These are phyloP conservation scores for Penicillium crustosum DNA, from an alignment of 2,329 filamentous ascomycete species.

Conservation along the genomic window DNA sequence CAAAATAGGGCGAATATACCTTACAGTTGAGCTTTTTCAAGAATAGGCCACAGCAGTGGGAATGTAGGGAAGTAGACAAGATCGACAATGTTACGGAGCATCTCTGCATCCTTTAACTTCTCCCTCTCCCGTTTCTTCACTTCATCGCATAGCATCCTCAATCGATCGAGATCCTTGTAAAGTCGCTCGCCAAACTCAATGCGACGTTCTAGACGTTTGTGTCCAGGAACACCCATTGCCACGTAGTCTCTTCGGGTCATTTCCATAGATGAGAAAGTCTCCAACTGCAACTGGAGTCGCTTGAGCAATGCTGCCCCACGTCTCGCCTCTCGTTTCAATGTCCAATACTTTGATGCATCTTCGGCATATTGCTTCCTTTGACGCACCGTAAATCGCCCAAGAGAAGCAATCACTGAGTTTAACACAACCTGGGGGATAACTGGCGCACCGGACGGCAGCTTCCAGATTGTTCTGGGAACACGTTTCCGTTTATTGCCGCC, in stretches of 20 bases:
- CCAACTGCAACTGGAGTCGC: slow-evolving; percentile 88
- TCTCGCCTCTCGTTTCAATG: slow-evolving; percentile 87
- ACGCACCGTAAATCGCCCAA: slow-evolving; percentile 77
- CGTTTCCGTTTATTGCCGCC: slow-evolving; percentile 61
- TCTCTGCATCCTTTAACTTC: slow-evolving; percentile 73
- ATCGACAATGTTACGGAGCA: slow-evolving; percentile 78
- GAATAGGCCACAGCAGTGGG: slow-evolving; percentile 70
- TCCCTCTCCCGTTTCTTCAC: slow-evolving; percentile 73
- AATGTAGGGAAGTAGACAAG: slow-evolving; percentile 88
- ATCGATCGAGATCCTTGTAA: slow-evolving; percentile 67
- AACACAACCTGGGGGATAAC: slow-evolving; percentile 89
- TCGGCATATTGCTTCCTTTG: slow-evolving; percentile 91
- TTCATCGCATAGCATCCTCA: slow-evolving; percentile 68
- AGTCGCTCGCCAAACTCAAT: slow-evolving; percentile 79
- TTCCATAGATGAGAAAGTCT: slow-evolving; percentile 96
- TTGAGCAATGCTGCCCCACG: slow-evolving; percentile 90
- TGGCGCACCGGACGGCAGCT: slow-evolving; percentile 88
- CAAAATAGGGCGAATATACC: slow-evolving; percentile 40
- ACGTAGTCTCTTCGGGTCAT: slow-evolving; percentile 92
- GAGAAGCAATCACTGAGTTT: slow-evolving; percentile 77
- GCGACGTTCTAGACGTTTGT: slow-evolving; percentile 72
- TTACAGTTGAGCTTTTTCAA: slow-evolving; percentile 79
- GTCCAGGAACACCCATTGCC: slow-evolving; percentile 86
- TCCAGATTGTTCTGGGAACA: slow-evolving; percentile 73
- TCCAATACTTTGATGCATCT: slow-evolving; percentile 97